Conservation (phyloP, 495 filamentous ascomycete genomes). For the Poronia punctata region DNA sequence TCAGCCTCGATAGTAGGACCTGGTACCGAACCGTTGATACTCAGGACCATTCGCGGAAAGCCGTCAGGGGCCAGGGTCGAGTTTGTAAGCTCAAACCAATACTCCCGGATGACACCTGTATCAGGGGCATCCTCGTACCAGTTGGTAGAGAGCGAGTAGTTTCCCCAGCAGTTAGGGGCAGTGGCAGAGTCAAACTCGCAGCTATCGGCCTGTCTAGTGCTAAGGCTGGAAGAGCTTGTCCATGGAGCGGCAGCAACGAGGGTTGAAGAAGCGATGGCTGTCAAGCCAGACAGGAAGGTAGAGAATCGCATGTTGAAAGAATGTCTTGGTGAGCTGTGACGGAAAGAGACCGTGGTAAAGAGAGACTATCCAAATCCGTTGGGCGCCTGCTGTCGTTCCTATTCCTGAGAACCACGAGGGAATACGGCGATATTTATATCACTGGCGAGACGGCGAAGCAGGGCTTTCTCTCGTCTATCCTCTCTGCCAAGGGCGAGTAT, state of each 20-base stretch:
- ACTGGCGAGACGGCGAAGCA: neutral
- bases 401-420: constrained; percentile 2
- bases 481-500: neutral
- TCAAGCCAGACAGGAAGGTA: constrained; percentile 5
- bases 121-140: constrained; percentile 25
- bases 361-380: constrained; percentile 7
- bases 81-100: constrained; percentile 38
- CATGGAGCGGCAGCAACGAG: constrained; percentile 7
- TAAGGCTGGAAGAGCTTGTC: neutral
- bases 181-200: constrained; percentile 18
- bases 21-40: constrained; percentile 40
- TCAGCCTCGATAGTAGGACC: constrained; percentile 35
- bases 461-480: neutral
- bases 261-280: constrained; percentile 4
- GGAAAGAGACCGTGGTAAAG: neutral
- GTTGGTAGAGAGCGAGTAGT: constrained; percentile 22
- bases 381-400: constrained; percentile 4
- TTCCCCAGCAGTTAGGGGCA: constrained; percentile 19
- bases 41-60: constrained; percentile 29
- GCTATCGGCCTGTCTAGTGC: constrained; percentile 8
- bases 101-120: constrained; percentile 40
- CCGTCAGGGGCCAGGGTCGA: constrained; percentile 45
- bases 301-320: constrained; percentile 11
- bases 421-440: constrained; percentile 5
- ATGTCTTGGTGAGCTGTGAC: neutral